A percentile compares a stretch with the other conserved stretches of the same genome.
Evolutionary conservation across 306 rosid genomes (phyloP).

Genomic region (Rosa multiflora): DNA sequence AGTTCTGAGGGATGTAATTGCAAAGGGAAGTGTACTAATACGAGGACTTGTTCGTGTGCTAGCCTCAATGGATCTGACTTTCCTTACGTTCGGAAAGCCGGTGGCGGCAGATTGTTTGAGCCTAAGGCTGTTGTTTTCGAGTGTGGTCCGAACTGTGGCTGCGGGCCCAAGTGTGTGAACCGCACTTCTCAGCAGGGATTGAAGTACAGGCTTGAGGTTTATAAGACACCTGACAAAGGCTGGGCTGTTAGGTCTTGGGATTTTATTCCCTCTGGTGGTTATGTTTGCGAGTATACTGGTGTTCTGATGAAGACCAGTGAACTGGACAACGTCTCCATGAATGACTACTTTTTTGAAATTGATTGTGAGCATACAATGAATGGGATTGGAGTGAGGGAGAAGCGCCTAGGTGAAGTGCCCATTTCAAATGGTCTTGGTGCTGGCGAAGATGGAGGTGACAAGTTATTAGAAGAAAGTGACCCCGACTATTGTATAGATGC

Average conservation of each 20-base stretch:
- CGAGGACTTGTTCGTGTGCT: conserved; percentile 29
- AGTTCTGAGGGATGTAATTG: conserved; percentile 28
- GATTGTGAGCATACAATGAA: conserved; percentile 28
- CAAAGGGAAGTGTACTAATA: conserved; percentile 17
- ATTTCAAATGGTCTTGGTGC: not conserved
- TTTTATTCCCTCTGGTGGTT: conserved; percentile 29
- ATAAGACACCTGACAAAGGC: conserved; percentile 22
- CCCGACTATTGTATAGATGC: conserved; percentile 23
- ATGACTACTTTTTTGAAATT: conserved; percentile 28
- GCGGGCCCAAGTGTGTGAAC: conserved; percentile 28
- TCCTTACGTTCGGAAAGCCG: conserved; percentile 25
- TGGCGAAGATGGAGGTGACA: not conserved
- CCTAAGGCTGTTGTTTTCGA: conserved; percentile 32
- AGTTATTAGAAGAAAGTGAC: conserved; percentile 1
- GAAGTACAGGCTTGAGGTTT: conserved; percentile 32
- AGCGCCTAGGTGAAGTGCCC: conserved; percentile 19
- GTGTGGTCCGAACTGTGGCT: conserved; percentile 29
- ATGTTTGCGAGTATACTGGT: conserved; percentile 25
- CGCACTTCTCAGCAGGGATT: conserved; percentile 25
- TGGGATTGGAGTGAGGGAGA: conserved; percentile 28
- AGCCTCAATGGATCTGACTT: conserved; percentile 17
- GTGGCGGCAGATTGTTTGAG: conserved; percentile 30
- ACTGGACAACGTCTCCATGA: conserved; percentile 9
- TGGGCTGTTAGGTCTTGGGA: conserved; percentile 37
- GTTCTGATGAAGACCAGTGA: conserved; percentile 23